Percentiles rank a stretch among this genome's conserved stretches.
These are phyloP conservation scores for Leptodermis oblonga DNA, from an alignment of 257 asterid species.

Conservation along the genomic window DNA sequence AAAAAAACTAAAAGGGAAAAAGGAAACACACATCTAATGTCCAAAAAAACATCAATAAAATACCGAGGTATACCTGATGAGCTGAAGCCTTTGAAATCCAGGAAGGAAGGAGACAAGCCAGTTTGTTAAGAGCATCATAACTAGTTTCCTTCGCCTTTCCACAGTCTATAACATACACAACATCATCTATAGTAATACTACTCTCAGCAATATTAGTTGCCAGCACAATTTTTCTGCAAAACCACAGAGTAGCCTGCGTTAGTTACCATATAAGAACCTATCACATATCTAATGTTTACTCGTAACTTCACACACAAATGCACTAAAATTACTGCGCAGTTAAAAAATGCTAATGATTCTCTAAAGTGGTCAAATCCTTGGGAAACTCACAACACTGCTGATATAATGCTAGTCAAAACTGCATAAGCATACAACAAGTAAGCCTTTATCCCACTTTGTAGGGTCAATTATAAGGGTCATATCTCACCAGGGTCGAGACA, in stretches of 20 bases:
- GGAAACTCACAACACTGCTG: background rate
- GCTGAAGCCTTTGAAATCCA: slow-evolving; percentile 99
- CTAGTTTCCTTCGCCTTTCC: slow-evolving; percentile 98
- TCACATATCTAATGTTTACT: background rate
- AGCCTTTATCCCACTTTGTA: too few relatives aligned
- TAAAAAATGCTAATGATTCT: background rate
- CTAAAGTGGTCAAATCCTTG: background rate
- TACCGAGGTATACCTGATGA: slow-evolving; percentile 58
- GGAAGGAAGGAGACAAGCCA: slow-evolving; percentile 92
- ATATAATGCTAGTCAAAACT: background rate
- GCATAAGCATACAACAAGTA: too few relatives aligned
- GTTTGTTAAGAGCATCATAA: slow-evolving; percentile 95
- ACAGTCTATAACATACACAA: slow-evolving; percentile 87
- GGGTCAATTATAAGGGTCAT: too few relatives aligned
- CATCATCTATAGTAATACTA: slow-evolving; percentile 96
- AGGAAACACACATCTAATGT: background rate
- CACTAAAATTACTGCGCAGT: background rate
- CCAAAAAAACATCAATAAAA: background rate
- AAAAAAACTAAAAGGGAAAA: background rate
- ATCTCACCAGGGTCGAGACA: too few relatives aligned
- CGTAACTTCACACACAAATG: background rate
- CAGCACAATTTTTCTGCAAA: slow-evolving; percentile 81
- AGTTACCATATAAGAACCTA: background rate
- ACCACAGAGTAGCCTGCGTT: background rate
- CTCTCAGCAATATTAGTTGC: slow-evolving; percentile 99